phyloP scores from a whole-genome alignment of 331 rosid species.

The Arachis monticola region DNA sequence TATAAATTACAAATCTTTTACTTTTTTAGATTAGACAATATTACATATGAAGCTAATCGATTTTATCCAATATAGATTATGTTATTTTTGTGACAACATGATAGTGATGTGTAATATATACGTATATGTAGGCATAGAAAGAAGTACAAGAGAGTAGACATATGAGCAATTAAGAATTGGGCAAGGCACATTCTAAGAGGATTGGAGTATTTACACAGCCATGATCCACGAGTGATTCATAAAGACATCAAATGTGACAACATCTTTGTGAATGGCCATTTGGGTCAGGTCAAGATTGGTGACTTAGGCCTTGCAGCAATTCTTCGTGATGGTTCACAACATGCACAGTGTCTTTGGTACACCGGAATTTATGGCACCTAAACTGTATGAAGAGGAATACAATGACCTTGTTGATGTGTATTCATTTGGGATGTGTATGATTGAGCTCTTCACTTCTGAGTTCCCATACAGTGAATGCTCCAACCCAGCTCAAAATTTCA shows the following conservation, averaged over 20 bases:
- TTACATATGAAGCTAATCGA: too few relatives aligned
- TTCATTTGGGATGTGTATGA: slow-evolving; percentile 90
- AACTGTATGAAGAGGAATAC: slow-evolving; percentile 89
- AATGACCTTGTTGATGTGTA: slow-evolving; percentile 82
- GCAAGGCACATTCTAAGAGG: slow-evolving; percentile 76
- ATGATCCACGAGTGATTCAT: slow-evolving; percentile 85
- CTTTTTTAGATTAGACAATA: too few relatives aligned
- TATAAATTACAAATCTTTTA: too few relatives aligned
- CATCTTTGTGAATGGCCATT: slow-evolving; percentile 86
- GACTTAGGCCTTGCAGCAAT: slow-evolving; percentile 61
- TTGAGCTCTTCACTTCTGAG: slow-evolving; percentile 83
- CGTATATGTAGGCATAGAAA: slow-evolving; percentile 62
- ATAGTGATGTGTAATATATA: background rate
- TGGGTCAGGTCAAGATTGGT: slow-evolving; percentile 54
- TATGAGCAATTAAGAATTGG: slow-evolving; percentile 83
- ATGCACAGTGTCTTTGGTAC: slow-evolving; percentile 93
- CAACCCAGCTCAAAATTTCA: slow-evolving; percentile 94
- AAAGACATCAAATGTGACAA: slow-evolving; percentile 93
- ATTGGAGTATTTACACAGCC: slow-evolving; percentile 69
- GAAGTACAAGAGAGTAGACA: slow-evolving; percentile 60
- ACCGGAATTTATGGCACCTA: slow-evolving; percentile 97
- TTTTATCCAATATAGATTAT: background rate
- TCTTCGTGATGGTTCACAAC: slow-evolving; percentile 66
- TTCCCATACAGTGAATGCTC: slow-evolving; percentile 86
- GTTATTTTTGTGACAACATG: slow-evolving; percentile 5